Percentiles rank a stretch among this genome's conserved stretches.
phyloP scores from a whole-genome alignment of 2,329 filamentous ascomycete genomes.

The Epichloe typhina region DNA sequence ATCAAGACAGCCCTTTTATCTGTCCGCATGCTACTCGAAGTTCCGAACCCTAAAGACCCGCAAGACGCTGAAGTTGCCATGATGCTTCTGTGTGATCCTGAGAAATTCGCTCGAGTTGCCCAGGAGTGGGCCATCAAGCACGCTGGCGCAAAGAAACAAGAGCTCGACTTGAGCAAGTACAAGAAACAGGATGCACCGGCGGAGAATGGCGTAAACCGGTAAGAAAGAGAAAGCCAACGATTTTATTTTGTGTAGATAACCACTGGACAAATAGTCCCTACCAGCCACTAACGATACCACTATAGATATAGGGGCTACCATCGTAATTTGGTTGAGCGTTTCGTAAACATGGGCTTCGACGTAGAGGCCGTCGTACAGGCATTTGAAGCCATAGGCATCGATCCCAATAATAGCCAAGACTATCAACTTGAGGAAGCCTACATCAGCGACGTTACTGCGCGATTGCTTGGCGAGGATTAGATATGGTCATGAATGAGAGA shows the following conservation, averaged over 20 bases:
- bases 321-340: slow-evolving; percentile 67
- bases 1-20: slow-evolving; percentile 93
- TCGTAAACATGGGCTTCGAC: slow-evolving; percentile 84
- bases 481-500: slow-evolving; percentile 11
- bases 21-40: slow-evolving; percentile 82
- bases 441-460: slow-evolving; percentile 79
- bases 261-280: background rate
- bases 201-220: slow-evolving; percentile 15
- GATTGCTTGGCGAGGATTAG: slow-evolving; percentile 69
- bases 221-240: slow-evolving; percentile 6
- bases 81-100: slow-evolving; percentile 71
- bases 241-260: background rate
- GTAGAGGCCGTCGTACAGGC: slow-evolving; percentile 75
- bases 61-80: slow-evolving; percentile 91
- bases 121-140: slow-evolving; percentile 82
- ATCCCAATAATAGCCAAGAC: slow-evolving; percentile 61
- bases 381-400: slow-evolving; percentile 71
- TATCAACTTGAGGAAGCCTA: slow-evolving; percentile 83
- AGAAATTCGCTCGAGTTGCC: slow-evolving; percentile 68
- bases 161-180: slow-evolving; percentile 25
- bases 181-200: slow-evolving; percentile 18
- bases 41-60: slow-evolving; percentile 88
- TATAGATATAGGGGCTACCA: slow-evolving; percentile 77
- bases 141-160: slow-evolving; percentile 55
- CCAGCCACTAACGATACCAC: background rate